Base-by-base conservation (phyloP, 2,329 filamentous ascomycete genomes). In the Talaromyces sp. region DNA sequence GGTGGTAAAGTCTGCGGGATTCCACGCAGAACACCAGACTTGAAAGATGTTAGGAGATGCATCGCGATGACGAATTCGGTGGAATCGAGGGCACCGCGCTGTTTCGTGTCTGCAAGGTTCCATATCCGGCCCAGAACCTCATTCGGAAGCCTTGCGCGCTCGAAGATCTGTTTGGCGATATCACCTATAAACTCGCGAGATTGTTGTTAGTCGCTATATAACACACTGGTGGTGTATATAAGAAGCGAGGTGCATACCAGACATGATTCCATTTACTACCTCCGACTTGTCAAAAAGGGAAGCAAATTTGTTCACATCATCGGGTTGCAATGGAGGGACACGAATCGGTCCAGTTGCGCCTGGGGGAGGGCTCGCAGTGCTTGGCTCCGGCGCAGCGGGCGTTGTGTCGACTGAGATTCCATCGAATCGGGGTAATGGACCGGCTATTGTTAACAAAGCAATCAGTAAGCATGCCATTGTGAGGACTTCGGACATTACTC, bases 51-150 rank as follows among this genome's bases (percentile, higher is more conserved):
- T 57, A 99, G 81, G 55, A 99, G 80, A 72, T 99, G 94, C 94
- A 99, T 99, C 41, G 94, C 94, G 67, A 99, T 95, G 68, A 96
- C 89, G 70, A 99, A 99, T 66, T 97, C 94, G 13, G 91, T 93
- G 64, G 87, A 82, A 52, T 92, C 89, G 32, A 99, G 81, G 29
- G 88, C 86, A 46, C 94, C 94, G 48, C 92, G 86, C 75, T 96
- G 91, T 73, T 97, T 92, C 0, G 91, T 94, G 70, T 99, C 94
- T 19, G 92, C 89, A 56, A 99, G 82, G 65, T 89, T 91, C 94
- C 94, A 99, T 77, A 99, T 97, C 62, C 89, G 86, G n/a, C 92
- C 92, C 29, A 99, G 81, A 10, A 89, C 83, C 64, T 97, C 91
- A 70, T 95, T 97, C 4, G 93, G 89, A 57, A 99, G 77, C 50